Base-by-base conservation (phyloP, 441 rosid genomes). In the Populus hybrid region DNA sequence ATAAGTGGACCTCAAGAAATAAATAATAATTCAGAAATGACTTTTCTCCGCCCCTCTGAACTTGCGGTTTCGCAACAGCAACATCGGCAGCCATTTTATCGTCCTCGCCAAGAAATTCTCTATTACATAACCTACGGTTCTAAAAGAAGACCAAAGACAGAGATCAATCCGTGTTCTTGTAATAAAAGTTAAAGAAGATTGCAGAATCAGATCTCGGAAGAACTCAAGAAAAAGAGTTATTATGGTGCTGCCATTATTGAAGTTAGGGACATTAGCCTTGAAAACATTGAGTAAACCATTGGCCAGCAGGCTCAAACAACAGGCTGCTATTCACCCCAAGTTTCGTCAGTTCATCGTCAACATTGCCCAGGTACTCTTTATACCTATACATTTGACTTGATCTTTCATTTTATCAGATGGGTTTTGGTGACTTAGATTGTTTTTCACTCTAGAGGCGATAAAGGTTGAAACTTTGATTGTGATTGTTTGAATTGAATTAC, bases 261-360 rank as follows among this genome's bases (percentile, higher is more conserved):
- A 95, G 84, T 86, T 95, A 7, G 97, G 98, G 50, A 86, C 95
- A 28, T 87, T 93, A 46, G 96, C 90, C 24, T 79, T 95, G 14
- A 93, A 84, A 81, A 95, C 98, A 67, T 67, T 86, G 24, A 87
- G 95, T 86, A 95, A 93, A 86, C 99, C 99, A 70, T 78, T 93
- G 23, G 97, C 98, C 65, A 85, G 80, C 77, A 90, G 89, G 73
- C 88, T 95, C 77, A 95, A 95, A 85, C 90, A 88, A 73, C 87
- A 92, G 76, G 98, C 98, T 36, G 88, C 91, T 9, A 70, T 83
- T 4, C 90, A 88, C 77, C 90, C 95, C 35, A 83, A 79, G 68
- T 93, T 93, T 84, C 93, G 97, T 50, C 87, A 87, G 76, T 74
- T 88, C 75, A 95, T 93, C 83, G 72, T 95, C 87, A 85, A 81